These are phyloP conservation scores for Pythium rhizo-oryzae DNA, from an alignment of 352 stramenopile genomes.

Conservation along the genomic window DNA sequence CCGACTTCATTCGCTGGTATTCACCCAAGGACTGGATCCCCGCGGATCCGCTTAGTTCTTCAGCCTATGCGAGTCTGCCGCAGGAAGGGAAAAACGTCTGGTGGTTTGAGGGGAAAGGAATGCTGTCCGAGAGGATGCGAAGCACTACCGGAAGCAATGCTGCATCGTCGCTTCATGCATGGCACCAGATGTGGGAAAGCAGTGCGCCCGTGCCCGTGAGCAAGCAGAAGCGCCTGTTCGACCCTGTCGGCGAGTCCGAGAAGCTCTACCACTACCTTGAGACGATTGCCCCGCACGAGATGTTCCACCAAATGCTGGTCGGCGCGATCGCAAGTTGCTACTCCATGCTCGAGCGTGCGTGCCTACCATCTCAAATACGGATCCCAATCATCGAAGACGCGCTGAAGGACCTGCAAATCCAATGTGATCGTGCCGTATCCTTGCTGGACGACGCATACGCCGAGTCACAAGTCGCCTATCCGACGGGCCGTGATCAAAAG, in stretches of 20 bases:
- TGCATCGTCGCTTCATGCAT: slow-evolving; percentile 45
- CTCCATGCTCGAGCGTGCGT: slow-evolving; percentile 56
- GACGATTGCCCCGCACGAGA: slow-evolving; percentile 71
- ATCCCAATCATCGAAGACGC: slow-evolving; percentile 43
- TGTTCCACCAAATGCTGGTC: slow-evolving; percentile 82
- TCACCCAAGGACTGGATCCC: slow-evolving; percentile 82
- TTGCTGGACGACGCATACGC: slow-evolving; percentile 64
- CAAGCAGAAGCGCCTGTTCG: slow-evolving; percentile 75
- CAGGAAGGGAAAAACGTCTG: slow-evolving; percentile 50
- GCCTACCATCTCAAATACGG: slow-evolving; percentile 17
- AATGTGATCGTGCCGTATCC: slow-evolving; percentile 51
- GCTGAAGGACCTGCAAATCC: slow-evolving; percentile 39
- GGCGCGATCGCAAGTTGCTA: slow-evolving; percentile 60
- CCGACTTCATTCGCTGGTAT: slow-evolving; percentile 87
- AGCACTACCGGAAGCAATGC: slow-evolving; percentile 25
- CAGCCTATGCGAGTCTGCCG: slow-evolving; percentile 32
- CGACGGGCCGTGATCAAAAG: slow-evolving; percentile 38
- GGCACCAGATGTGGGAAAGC: slow-evolving; percentile 79
- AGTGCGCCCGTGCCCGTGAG: slow-evolving; percentile 47
- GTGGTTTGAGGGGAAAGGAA: slow-evolving; percentile 71
- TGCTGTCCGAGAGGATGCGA: slow-evolving; percentile 78
- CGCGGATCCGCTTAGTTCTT: slow-evolving; percentile 31
- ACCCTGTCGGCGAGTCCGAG: slow-evolving; percentile 73
- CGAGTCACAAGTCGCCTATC: slow-evolving; percentile 67
- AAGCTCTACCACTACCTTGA: slow-evolving; percentile 86